Evolutionary conservation across 2,329 filamentous ascomycete genomes (phyloP).

Genomic region (Apiospora koreana): DNA sequence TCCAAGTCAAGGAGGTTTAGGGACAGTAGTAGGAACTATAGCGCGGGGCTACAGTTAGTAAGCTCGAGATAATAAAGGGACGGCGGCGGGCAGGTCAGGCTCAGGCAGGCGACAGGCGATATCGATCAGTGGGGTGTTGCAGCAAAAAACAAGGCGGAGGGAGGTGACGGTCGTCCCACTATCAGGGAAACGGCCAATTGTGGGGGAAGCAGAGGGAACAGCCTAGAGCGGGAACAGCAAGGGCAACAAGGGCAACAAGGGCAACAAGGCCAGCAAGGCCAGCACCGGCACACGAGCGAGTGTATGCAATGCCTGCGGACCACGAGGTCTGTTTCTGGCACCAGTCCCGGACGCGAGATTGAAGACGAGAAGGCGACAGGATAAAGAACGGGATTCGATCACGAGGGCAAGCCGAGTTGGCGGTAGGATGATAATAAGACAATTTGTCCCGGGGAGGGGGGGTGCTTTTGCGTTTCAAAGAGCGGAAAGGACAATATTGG

Average conservation of each 20-base stretch:
- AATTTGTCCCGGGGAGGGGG: not conserved
- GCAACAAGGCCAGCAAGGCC: too few species aligned
- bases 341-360: not conserved
- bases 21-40: slow-evolving; percentile 4
- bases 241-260: too few species aligned
- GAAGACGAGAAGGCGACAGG: not conserved
- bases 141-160: slow-evolving; percentile 7
- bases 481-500: not conserved
- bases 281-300: not conserved
- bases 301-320: slow-evolving; percentile 1
- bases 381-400: not conserved
- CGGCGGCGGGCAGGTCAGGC: not conserved
- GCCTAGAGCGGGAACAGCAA: not conserved
- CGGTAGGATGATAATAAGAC: not conserved
- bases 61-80: slow-evolving; percentile 4
- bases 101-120: not conserved
- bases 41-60: slow-evolving; percentile 5
- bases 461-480: not conserved
- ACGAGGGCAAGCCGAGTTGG: not conserved
- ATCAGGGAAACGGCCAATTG: slow-evolving; percentile 9
- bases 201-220: slow-evolving; percentile 8
- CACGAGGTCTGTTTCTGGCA: not conserved
- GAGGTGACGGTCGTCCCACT: slow-evolving; percentile 11
- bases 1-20: not conserved
- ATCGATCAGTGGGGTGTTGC: slow-evolving; percentile 11